Conservation (phyloP, 1,284 basidiomycete species). For the Ustilago trichophora region DNA sequence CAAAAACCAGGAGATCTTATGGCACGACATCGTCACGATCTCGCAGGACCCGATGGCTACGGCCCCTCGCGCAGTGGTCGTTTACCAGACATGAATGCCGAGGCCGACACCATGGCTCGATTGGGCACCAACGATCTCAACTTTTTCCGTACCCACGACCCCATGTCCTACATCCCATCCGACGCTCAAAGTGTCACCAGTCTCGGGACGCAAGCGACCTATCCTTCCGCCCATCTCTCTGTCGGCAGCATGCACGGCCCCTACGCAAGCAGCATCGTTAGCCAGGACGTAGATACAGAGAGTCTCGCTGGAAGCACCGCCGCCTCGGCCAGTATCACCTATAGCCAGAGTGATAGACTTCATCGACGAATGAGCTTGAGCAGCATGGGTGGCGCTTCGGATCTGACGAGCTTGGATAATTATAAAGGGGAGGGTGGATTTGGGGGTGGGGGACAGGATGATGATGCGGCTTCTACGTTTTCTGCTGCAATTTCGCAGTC, state of each 20-base stretch:
- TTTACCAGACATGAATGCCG: constrained; percentile 4
- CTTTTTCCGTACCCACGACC: constrained; percentile 94
- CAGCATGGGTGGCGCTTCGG: constrained; percentile 46
- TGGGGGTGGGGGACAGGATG: constrained; percentile 37
- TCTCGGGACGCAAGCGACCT: constrained; percentile 57
- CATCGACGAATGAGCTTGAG: constrained; percentile 48
- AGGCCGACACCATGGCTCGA: no score
- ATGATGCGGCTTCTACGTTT: constrained; percentile 51
- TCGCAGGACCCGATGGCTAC: constrained; percentile 17
- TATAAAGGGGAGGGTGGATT: constrained; percentile 57
- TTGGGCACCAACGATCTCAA: constrained; percentile 80
- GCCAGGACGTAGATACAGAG: constrained; percentile 52
- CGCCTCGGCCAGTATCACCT: constrained; percentile 48
- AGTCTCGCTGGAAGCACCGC: constrained; percentile 35
- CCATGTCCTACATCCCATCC: constrained; percentile 90
- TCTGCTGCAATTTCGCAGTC: constrained; percentile 59
- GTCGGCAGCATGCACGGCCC: constrained; percentile 28
- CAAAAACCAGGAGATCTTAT: constrained; percentile 61
- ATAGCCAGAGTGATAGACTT: constrained; percentile 58
- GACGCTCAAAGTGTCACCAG: constrained; percentile 70
- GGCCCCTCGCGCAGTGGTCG: constrained; percentile 7
- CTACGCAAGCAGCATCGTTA: constrained; percentile 57
- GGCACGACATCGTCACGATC: constrained; percentile 56
- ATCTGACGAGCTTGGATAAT: constrained; percentile 50
- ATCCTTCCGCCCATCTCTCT: constrained; percentile 49